Evolutionary conservation across 371 early-diverging fungal genomes (phyloP).

Genomic region (Funneliformis caledonium): DNA sequence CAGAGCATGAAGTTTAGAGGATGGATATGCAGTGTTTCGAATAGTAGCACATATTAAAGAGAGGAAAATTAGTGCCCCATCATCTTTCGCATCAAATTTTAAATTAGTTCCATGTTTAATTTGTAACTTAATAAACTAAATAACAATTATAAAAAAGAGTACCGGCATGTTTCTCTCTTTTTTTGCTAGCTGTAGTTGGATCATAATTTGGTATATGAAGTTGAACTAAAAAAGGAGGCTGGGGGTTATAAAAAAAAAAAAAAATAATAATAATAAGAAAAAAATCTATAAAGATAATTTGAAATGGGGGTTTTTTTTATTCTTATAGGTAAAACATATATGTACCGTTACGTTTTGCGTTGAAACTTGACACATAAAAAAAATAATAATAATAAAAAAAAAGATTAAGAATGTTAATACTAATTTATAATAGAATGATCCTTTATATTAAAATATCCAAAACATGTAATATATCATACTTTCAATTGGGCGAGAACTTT

Average conservation of each 20-base stretch:
- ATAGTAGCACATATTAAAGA: conserved; percentile 73
- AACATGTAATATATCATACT: background rate
- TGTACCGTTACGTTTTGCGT: background rate
- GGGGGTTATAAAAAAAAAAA: background rate
- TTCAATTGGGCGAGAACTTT: conserved; percentile 26
- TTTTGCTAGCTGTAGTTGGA: background rate
- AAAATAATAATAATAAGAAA: background rate
- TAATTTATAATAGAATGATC: no score
- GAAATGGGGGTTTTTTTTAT: no score
- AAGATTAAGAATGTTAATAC: background rate
- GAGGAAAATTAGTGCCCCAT: conserved; percentile 64
- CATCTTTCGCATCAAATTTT: conserved; percentile 50
- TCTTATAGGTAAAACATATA: background rate
- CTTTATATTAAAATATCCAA: no score
- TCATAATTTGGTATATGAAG: conserved; percentile 34
- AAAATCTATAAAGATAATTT: background rate
- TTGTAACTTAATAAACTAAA: background rate
- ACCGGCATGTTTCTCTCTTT: conserved; percentile 4
- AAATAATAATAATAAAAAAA: background rate
- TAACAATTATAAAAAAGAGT: background rate
- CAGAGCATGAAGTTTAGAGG: conserved; percentile 74
- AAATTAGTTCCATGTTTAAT: background rate
- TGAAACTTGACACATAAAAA: background rate
- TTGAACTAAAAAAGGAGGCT: conserved; percentile 15
- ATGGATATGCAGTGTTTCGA: conserved; percentile 73